These are phyloP conservation scores for Blastomyces percursus DNA, from an alignment of 2,329 filamentous ascomycete genomes.

Conservation along the genomic window DNA sequence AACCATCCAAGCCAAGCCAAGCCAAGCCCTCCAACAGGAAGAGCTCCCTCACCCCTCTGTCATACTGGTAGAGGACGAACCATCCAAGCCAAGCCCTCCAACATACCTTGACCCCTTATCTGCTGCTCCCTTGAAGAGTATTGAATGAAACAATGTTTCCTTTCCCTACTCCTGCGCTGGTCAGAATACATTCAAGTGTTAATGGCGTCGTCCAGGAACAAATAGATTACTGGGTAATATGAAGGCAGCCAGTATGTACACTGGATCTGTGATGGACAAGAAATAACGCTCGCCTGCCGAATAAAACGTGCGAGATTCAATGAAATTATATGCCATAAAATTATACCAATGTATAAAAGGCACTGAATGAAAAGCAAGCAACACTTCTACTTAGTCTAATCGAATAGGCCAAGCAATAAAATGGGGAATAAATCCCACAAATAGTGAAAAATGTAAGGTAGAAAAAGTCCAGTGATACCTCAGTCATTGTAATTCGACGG, in stretches of 20 bases:
- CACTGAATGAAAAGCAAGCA: neutral
- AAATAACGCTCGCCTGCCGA: neutral
- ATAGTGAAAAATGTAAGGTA: neutral
- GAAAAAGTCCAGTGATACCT: neutral
- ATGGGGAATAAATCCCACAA: neutral
- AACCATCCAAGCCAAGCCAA: too few species aligned
- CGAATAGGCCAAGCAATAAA: neutral
- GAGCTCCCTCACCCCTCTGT: too few species aligned
- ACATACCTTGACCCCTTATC: too few species aligned
- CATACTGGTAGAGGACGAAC: too few species aligned
- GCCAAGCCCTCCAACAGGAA: too few species aligned
- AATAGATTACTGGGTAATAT: neutral
- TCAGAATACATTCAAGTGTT: neutral
- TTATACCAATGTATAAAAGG: neutral
- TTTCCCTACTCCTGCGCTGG: neutral
- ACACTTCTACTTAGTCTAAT: neutral
- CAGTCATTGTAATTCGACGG: slow-evolving; percentile 49
- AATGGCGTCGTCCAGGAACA: neutral
- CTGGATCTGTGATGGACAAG: neutral
- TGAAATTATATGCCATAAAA: neutral
- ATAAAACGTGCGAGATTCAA: neutral
- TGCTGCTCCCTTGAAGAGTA: too few species aligned
- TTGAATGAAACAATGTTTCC: neutral
- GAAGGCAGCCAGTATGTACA: neutral
- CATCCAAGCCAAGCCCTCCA: too few species aligned